A percentile compares a stretch with the other conserved stretches of the same genome.
phyloP scores from a whole-genome alignment of 768 basidiomycete genomes.

The Infundibulicybe gibba region DNA sequence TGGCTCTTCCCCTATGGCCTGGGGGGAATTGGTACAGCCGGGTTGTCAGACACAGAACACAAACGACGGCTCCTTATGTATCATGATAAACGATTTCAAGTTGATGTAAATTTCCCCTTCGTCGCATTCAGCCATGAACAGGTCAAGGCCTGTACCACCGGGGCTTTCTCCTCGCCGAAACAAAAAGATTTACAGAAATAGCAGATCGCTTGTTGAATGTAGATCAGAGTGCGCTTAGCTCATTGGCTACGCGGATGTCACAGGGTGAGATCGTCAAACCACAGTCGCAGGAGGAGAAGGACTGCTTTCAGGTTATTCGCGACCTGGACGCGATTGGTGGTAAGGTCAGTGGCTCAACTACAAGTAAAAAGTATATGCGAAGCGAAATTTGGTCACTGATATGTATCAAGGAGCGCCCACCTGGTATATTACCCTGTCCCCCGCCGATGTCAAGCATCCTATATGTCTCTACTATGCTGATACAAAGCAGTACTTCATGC shows the following conservation, averaged over 20 bases:
- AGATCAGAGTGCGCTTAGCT: conserved; percentile 14
- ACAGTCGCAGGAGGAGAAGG: conserved; percentile 12
- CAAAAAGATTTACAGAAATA: conserved; percentile 19
- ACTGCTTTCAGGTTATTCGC: conserved; percentile 10
- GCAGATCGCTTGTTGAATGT: conserved; percentile 13
- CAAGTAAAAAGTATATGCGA: conserved; percentile 20
- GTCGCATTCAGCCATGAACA: conserved; percentile 37
- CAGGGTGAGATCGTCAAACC: conserved; percentile 12
- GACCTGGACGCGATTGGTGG: conserved; percentile 31
- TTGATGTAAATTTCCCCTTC: conserved; percentile 30
- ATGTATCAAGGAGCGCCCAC: conserved; percentile 14
- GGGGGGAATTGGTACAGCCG: conserved; percentile 14
- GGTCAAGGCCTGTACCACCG: conserved; percentile 20
- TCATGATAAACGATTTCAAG: conserved; percentile 34
- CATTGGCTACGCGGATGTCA: not conserved
- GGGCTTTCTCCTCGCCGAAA: conserved; percentile 24
- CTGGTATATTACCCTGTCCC: conserved; percentile 28
- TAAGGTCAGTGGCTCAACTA: conserved; percentile 21
- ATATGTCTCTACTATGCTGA: conserved; percentile 19
- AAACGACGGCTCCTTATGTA: conserved; percentile 26
- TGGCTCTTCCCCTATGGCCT: conserved; percentile 38
- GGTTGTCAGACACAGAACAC: conserved; percentile 13
- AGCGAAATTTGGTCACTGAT: conserved; percentile 26
- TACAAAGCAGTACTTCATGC: conserved; percentile 10
- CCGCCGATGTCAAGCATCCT: conserved; percentile 21